These are phyloP conservation scores for Penicillium sp. DNA, from an alignment of 2,329 filamentous ascomycete species.

Conservation along the genomic window DNA sequence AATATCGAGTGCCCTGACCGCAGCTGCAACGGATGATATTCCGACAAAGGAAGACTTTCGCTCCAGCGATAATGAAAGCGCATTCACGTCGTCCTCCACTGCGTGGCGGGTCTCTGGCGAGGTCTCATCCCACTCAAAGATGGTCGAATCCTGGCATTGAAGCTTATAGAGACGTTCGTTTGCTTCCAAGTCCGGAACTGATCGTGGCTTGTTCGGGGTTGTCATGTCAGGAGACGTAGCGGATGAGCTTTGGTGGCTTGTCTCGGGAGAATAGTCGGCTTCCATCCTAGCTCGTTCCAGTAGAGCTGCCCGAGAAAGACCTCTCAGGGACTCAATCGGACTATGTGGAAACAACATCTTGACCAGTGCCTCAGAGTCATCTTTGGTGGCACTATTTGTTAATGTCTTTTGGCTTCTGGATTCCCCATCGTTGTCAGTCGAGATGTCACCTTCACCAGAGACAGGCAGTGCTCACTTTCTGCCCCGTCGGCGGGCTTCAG, in stretches of 20 bases:
- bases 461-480: constrained; percentile 3
- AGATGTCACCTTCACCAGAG: not conserved
- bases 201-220: not conserved
- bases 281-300: constrained; percentile 3
- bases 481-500: constrained; percentile 11
- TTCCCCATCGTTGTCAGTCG: not conserved
- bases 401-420: constrained; percentile 9
- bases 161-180: constrained; percentile 5
- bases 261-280: constrained; percentile 1
- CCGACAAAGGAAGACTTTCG: constrained; percentile 11
- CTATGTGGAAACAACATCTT: constrained; percentile 6
- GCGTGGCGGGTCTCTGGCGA: not conserved
- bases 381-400: not conserved
- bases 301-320: constrained; percentile 4
- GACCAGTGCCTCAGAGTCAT: constrained; percentile 8
- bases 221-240: constrained; percentile 5
- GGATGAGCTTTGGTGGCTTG: constrained; percentile 8
- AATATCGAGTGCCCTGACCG: constrained; percentile 3
- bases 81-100: constrained; percentile 14
- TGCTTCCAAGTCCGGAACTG: constrained; percentile 1
- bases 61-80: constrained; percentile 5
- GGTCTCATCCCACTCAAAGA: constrained; percentile 10
- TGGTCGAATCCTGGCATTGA: constrained; percentile 1
- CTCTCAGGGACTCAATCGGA: constrained; percentile 3
- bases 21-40: constrained; percentile 11